A percentile compares a stretch with the other conserved stretches of the same genome.
These are phyloP conservation scores for Arabidopsis lyrata DNA, from an alignment of 441 rosid genomes.

Conservation along the genomic window DNA sequence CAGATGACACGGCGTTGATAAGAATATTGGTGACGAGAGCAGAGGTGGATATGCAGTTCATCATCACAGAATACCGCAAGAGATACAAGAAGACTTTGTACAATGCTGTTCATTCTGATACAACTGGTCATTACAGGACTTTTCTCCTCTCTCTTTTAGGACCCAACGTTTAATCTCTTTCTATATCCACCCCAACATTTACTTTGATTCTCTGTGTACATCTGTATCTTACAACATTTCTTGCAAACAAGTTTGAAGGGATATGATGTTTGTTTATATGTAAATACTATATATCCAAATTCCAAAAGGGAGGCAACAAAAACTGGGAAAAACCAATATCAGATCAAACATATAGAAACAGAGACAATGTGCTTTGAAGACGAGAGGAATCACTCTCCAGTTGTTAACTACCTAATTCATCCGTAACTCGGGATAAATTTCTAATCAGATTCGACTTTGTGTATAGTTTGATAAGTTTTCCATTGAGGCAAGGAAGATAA, in stretches of 20 bases:
- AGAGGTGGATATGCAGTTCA: conserved; percentile 68
- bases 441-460: conserved; percentile 39
- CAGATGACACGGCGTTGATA: conserved; percentile 63
- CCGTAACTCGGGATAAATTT: neutral
- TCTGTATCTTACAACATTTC: neutral
- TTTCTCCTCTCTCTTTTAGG: conserved; percentile 72
- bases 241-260: conserved; percentile 22
- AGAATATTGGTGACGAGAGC: conserved; percentile 72
- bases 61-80: conserved; percentile 61
- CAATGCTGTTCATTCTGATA: conserved; percentile 76
- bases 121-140: conserved; percentile 64
- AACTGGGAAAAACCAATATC: neutral
- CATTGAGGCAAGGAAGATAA: conserved; percentile 65
- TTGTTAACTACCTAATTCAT: conserved; percentile 8
- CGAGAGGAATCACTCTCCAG: neutral
- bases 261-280: conserved; percentile 4
- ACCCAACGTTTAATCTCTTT: conserved; percentile 40
- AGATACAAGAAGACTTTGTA: conserved; percentile 61
- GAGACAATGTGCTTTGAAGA: conserved; percentile 5
- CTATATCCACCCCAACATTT: neutral
- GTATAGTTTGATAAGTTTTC: conserved; percentile 60
- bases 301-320: neutral
- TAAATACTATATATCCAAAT: neutral
- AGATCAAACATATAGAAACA: neutral
- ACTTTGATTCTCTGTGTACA: conserved; percentile 3